These are phyloP conservation scores for Cyclotella cryptica DNA, from an alignment of 108 stramenopile genomes.

Conservation along the genomic window DNA sequence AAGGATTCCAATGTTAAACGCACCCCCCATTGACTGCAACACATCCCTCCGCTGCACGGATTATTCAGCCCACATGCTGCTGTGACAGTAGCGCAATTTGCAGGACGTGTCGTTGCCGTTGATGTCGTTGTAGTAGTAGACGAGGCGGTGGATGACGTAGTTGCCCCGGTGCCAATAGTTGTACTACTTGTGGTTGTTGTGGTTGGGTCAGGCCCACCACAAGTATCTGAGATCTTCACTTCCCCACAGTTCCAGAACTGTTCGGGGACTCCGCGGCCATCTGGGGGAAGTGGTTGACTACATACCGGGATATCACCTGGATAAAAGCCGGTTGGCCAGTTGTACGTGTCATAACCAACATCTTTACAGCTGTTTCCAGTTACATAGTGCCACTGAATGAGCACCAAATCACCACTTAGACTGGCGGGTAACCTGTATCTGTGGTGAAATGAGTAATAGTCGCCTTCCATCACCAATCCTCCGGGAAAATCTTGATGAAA, in stretches of 20 bases:
- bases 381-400: slow-evolving; percentile 73
- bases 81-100: slow-evolving; percentile 6
- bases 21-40: slow-evolving; percentile 32
- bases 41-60: slow-evolving; percentile 19
- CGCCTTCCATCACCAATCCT: slow-evolving; percentile 8
- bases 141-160: not conserved
- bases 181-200: slow-evolving; percentile 2
- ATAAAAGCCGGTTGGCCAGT: slow-evolving; percentile 27
- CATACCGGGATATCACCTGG: slow-evolving; percentile 30
- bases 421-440: slow-evolving; percentile 25
- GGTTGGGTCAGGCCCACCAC: slow-evolving; percentile 10
- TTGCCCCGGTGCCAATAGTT: not conserved
- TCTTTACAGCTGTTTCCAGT: slow-evolving; percentile 67
- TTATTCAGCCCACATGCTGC: slow-evolving; percentile 23
- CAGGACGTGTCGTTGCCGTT: not conserved
- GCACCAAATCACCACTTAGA: slow-evolving; percentile 43
- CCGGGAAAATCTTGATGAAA: slow-evolving; percentile 19
- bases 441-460: slow-evolving; percentile 24
- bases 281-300: slow-evolving; percentile 19
- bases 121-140: slow-evolving; percentile 6
- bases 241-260: slow-evolving; percentile 53
- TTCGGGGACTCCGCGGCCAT: slow-evolving; percentile 38
- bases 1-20: not conserved
- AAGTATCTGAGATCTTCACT: slow-evolving; percentile 28
- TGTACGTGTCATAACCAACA: slow-evolving; percentile 36